phyloP scores from a whole-genome alignment of 805 yeast genomes.

The Maudiozyma barnettii region DNA sequence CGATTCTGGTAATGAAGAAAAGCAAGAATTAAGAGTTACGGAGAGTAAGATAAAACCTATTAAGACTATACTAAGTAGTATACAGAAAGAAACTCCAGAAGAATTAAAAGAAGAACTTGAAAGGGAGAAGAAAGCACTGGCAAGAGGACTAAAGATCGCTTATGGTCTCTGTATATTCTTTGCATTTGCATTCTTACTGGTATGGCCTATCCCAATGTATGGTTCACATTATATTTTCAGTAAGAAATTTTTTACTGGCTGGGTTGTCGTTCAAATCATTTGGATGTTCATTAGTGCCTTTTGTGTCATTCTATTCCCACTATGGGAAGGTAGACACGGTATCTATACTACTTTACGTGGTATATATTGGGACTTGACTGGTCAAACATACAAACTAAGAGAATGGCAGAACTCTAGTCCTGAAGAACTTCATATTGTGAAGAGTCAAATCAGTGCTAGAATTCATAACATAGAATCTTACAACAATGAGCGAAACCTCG shows the following conservation, averaged over 20 bases:
- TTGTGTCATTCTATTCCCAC: conserved; percentile 58
- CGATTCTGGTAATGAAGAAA: conserved; percentile 3
- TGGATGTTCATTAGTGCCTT: conserved; percentile 67
- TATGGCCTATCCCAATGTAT: conserved; percentile 96
- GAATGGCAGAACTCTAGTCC: conserved; percentile 73
- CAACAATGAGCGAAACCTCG: background rate
- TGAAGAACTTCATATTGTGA: conserved; percentile 65
- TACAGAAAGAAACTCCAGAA: conserved; percentile 17
- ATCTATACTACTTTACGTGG: conserved; percentile 61
- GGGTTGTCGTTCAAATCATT: conserved; percentile 73
- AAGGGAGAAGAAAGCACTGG: conserved; percentile 45
- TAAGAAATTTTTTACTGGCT: conserved; percentile 72
- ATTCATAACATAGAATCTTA: conserved; percentile 6
- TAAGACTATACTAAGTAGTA: conserved; percentile 25
- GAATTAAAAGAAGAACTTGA: conserved; percentile 25
- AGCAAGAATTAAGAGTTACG: background rate
- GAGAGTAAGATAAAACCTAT: conserved; percentile 24
- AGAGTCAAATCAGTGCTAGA: conserved; percentile 46
- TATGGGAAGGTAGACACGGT: conserved; percentile 64
- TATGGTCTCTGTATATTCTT: conserved; percentile 49
- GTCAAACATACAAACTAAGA: conserved; percentile 61
- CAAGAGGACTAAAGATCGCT: conserved; percentile 52
- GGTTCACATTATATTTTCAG: conserved; percentile 71
- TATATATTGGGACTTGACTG: conserved; percentile 75
- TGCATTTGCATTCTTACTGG: conserved; percentile 52